Base-by-base conservation (phyloP, 2,329 filamentous ascomycete species). In the Ophiocordyceps camponoti-saundersi region DNA sequence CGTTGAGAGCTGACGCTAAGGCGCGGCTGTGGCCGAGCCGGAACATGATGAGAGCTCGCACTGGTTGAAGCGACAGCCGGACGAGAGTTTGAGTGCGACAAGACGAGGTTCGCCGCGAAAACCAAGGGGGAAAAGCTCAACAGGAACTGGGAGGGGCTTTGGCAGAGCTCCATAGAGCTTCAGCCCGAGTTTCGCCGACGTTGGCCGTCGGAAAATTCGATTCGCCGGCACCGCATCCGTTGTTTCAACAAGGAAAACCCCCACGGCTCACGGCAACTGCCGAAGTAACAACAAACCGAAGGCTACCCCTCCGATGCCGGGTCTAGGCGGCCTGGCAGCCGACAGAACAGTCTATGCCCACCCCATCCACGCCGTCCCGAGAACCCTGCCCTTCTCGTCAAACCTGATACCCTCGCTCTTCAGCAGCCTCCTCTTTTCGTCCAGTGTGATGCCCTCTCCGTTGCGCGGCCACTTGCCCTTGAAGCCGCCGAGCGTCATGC, bases 1-100 rank as follows among this genome's bases (percentile, higher is more conserved):
- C 79, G 68, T 80, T 81, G 65, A 93, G 67, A 67, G 83, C 84
- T 69, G 84, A 80, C 65, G 83, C 79, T 70, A 90, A 71, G 65
- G 83, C 82, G 68, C 83, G 78, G 70, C 78, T 83, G 71, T 87
- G 82, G 65, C 82, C 82, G 65, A 94, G 71, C 69, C 82, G 92
- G 74, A 88, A 93, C 88, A 95, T 95, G 60, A 59, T 76, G 65
- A 53, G 49, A 45, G 52, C 41, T 18, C 47, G 44, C 50, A 50
- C 49, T 50, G 46, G 52, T 51, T 42, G 40, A 42, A 22, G 40
- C 40, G 40, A 42, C 12, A 23, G 40, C 20, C 21, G 40, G 40
- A 42, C 12, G 40, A 42, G 40, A 23, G 40, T 22, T 42, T 18
- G 36, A 40, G 36, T 40, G n/a, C 40, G 46, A 40, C 41, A 47